phyloP scores from a whole-genome alignment of 2,329 filamentous ascomycete genomes.

The Penicillium sp. region DNA sequence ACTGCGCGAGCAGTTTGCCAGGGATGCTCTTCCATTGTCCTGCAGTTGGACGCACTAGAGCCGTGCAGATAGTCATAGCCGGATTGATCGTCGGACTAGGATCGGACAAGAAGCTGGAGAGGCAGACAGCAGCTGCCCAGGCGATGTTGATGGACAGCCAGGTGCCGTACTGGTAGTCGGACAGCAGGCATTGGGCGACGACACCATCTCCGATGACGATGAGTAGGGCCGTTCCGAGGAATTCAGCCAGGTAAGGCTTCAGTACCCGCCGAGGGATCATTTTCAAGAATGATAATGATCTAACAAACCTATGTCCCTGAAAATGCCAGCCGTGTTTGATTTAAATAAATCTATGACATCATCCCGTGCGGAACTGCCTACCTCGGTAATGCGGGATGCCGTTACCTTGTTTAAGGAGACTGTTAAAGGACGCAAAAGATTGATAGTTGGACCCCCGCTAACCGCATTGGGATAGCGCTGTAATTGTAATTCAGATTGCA shows the following conservation, averaged over 20 bases:
- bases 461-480: too few species aligned
- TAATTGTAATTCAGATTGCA: too few species aligned
- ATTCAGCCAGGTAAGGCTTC: constrained; percentile 31
- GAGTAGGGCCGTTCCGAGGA: constrained; percentile 33
- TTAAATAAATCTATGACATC: too few species aligned
- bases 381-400: too few species aligned
- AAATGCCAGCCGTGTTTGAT: too few species aligned
- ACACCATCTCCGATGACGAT: constrained; percentile 36
- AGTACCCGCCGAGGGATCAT: constrained; percentile 21
- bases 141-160: constrained; percentile 37
- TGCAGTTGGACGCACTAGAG: constrained; percentile 28
- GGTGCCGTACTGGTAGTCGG: constrained; percentile 34
- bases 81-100: constrained; percentile 32
- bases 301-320: background rate
- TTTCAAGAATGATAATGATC: background rate
- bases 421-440: too few species aligned
- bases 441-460: too few species aligned
- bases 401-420: too few species aligned
- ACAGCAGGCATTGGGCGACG: constrained; percentile 33
- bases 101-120: constrained; percentile 29
- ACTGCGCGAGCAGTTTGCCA: constrained; percentile 29
- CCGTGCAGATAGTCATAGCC: constrained; percentile 25
- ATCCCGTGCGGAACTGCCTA: too few species aligned
- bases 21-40: constrained; percentile 31
- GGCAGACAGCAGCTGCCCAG: constrained; percentile 31